Evolutionary conservation across 495 filamentous ascomycete genomes (phyloP).

Genomic region (Xylaria telfairii): DNA sequence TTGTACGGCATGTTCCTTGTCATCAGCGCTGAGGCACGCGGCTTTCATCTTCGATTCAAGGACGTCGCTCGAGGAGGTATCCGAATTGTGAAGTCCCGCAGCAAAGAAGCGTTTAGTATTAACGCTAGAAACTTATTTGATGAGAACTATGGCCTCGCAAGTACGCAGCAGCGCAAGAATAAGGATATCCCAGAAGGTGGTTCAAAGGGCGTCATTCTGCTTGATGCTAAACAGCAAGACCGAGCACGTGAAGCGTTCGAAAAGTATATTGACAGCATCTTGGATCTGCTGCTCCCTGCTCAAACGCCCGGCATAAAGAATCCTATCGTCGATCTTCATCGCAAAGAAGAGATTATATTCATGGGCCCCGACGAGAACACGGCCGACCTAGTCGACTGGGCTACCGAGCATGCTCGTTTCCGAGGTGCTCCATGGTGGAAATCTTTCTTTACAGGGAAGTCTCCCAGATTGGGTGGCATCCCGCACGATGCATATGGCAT

Average conservation of each 20-base stretch:
- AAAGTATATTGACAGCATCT: constrained; percentile 98
- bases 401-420: constrained; percentile 87
- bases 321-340: constrained; percentile 93
- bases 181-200: constrained; percentile 99
- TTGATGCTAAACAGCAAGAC: constrained; percentile 93
- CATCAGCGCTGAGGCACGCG: constrained; percentile 94
- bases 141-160: constrained; percentile 97
- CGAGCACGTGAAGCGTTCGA: constrained; percentile 91
- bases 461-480: constrained; percentile 92
- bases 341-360: constrained; percentile 94
- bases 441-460: constrained; percentile 99
- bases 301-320: constrained; percentile 97
- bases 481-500: constrained; percentile 96
- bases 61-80: constrained; percentile 98
- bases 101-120: constrained; percentile 92
- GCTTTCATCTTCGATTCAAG: constrained; percentile 96
- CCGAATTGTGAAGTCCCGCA: constrained; percentile 96
- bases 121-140: constrained; percentile 96
- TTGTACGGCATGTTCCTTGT: constrained; percentile 98
- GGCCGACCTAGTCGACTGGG: constrained; percentile 96
- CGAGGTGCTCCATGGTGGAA: constrained; percentile 99
- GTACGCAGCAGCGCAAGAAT: constrained; percentile 99
- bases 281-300: constrained; percentile 90
- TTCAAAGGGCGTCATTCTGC: constrained; percentile 95
- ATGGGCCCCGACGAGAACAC: constrained; percentile 99